These are phyloP conservation scores for Clavispora carvajalis DNA, from an alignment of 805 yeast species.

Conservation along the genomic window DNA sequence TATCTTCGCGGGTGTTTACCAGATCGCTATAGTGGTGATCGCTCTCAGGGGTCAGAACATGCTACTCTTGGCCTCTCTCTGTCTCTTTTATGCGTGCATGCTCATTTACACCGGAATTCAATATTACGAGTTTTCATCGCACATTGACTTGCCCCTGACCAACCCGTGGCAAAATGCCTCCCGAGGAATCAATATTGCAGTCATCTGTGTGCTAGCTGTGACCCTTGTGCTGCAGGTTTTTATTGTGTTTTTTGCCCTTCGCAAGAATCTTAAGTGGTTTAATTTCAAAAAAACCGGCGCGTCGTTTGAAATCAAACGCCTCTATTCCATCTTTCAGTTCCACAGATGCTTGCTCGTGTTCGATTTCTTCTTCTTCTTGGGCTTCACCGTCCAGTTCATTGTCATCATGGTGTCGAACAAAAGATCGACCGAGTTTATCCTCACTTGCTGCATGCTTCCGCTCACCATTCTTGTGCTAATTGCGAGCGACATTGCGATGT, in stretches of 20 bases:
- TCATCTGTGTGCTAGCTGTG: slow-evolving; percentile 36
- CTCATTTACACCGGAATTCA: slow-evolving; percentile 44
- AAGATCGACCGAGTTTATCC: slow-evolving; percentile 38
- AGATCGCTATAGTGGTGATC: slow-evolving; percentile 31
- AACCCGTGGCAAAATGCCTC: slow-evolving; percentile 28
- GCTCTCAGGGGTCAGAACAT: slow-evolving; percentile 38
- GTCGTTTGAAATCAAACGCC: slow-evolving; percentile 32
- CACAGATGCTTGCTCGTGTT: slow-evolving; percentile 35
- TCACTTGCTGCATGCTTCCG: slow-evolving; percentile 44
- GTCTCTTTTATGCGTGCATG: slow-evolving; percentile 39
- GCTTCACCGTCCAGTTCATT: slow-evolving; percentile 45
- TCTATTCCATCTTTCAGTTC: slow-evolving; percentile 36
- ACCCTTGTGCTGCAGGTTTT: slow-evolving; percentile 27
- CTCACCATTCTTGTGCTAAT: slow-evolving; percentile 34
- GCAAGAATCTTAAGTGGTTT: slow-evolving; percentile 41
- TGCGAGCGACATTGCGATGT: slow-evolving; percentile 32
- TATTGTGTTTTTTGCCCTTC: slow-evolving; percentile 27
- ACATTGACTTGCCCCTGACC: slow-evolving; percentile 15
- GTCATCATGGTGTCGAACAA: slow-evolving; percentile 38
- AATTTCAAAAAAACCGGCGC: slow-evolving; percentile 47
- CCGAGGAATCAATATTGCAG: slow-evolving; percentile 37
- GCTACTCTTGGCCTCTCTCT: slow-evolving; percentile 33
- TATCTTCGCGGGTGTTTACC: slow-evolving; percentile 43
- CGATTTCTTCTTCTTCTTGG: slow-evolving; percentile 45
- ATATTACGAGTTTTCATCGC: slow-evolving; percentile 32